Conservation (phyloP, 108 stramenopile species). For the Pseudonitzschia pungens region DNA sequence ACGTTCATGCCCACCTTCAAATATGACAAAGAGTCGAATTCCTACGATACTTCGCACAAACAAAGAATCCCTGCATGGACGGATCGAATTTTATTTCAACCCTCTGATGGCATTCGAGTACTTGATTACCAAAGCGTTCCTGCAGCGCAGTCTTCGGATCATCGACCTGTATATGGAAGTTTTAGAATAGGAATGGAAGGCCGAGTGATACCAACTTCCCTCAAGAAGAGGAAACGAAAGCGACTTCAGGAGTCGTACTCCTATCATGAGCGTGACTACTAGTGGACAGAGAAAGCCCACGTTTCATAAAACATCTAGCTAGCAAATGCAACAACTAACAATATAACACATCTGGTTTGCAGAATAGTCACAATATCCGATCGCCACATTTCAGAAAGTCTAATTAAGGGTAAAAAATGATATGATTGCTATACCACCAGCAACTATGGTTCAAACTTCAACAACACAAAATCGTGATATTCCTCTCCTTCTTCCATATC, state of each 20-base stretch:
- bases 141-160: slow-evolving; percentile 72
- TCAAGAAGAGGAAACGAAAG: slow-evolving; percentile 13
- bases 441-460: slow-evolving; percentile 84
- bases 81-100: slow-evolving; percentile 82
- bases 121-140: slow-evolving; percentile 61
- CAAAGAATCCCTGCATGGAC: slow-evolving; percentile 89
- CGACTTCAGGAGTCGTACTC: background rate
- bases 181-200: slow-evolving; percentile 54
- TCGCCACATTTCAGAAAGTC: background rate
- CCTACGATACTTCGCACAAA: slow-evolving; percentile 86
- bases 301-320: background rate
- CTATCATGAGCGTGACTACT: background rate
- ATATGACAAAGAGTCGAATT: slow-evolving; percentile 76
- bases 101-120: slow-evolving; percentile 53
- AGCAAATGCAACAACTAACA: background rate
- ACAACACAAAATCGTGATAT: slow-evolving; percentile 88
- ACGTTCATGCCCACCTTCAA: slow-evolving; percentile 86
- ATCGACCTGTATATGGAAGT: slow-evolving; percentile 80
- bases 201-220: slow-evolving; percentile 17
- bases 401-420: background rate
- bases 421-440: background rate
- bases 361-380: background rate
- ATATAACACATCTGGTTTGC: background rate
- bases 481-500: slow-evolving; percentile 69
- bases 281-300: background rate